These are phyloP conservation scores for Microstegium vimineum DNA, from an alignment of 176 grass and related monocot genomes.

Conservation along the genomic window DNA sequence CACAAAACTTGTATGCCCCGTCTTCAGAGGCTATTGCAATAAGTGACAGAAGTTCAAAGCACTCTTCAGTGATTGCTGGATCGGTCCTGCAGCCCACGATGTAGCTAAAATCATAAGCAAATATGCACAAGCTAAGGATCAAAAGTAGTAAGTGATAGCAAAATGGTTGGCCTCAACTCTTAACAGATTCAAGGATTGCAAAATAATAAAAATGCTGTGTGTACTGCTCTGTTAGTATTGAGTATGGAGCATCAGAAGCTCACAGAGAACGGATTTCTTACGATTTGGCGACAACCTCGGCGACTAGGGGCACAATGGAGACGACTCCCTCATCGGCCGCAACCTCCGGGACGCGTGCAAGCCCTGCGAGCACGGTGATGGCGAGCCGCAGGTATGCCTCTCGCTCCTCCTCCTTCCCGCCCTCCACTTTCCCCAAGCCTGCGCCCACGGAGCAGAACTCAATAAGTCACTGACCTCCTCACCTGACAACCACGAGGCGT, in stretches of 20 bases:
- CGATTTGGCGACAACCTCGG: slow-evolving; percentile 62
- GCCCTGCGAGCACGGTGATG: slow-evolving; percentile 62
- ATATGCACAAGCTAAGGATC: neutral
- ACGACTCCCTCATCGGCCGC: slow-evolving; percentile 58
- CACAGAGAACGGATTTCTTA: slow-evolving; percentile 19
- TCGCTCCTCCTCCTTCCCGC: slow-evolving; percentile 63
- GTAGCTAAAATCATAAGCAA: slow-evolving; percentile 34
- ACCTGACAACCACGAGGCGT: neutral
- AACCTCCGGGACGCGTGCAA: slow-evolving; percentile 66
- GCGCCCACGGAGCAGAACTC: neutral
- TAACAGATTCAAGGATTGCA: neutral
- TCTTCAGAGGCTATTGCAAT: slow-evolving; percentile 61
- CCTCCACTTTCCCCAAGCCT: slow-evolving; percentile 73
- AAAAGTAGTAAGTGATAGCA: neutral
- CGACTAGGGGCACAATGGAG: slow-evolving; percentile 60
- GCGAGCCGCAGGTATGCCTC: slow-evolving; percentile 76
- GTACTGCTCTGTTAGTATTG: neutral
- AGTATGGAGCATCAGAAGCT: neutral
- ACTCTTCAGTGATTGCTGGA: slow-evolving; percentile 67
- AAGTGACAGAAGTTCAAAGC: slow-evolving; percentile 79
- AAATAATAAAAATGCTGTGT: neutral
- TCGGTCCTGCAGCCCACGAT: slow-evolving; percentile 58
- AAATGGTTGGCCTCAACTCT: neutral
- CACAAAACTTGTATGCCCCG: slow-evolving; percentile 60
- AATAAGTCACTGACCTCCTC: neutral